These are phyloP conservation scores for Cornus kousa DNA, from an alignment of 148 eudicot genomes.

Conservation along the genomic window DNA sequence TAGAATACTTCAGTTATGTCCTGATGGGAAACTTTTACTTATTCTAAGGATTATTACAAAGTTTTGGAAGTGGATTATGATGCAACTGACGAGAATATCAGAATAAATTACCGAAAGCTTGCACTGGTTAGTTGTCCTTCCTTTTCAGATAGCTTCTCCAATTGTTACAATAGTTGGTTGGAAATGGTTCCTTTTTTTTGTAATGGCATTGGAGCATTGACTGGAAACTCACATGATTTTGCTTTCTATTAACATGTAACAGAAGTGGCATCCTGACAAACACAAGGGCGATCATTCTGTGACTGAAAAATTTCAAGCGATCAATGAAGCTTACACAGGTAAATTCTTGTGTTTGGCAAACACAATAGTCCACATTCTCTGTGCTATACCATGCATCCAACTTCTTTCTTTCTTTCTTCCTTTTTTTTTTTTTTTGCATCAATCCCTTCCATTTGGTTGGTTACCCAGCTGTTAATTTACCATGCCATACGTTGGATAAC, in stretches of 20 bases:
- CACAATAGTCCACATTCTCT: conserved; percentile 2
- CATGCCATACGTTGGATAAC: too few relatives aligned
- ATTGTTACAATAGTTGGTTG: neutral
- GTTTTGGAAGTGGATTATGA: conserved; percentile 60
- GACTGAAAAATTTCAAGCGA: conserved; percentile 60
- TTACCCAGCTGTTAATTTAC: neutral
- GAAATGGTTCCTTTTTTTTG: neutral
- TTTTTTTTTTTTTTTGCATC: neutral
- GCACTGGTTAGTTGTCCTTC: conserved; percentile 50
- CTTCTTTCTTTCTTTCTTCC: too few relatives aligned
- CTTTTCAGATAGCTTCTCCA: conserved; percentile 1
- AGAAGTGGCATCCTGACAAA: conserved; percentile 81
- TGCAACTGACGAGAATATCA: conserved; percentile 60
- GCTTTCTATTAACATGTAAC: conserved; percentile 17
- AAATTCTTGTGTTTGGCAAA: conserved; percentile 7
- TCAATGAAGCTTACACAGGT: conserved; percentile 67
- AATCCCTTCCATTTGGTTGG: neutral
- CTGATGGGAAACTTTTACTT: conserved; percentile 12
- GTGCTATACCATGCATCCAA: neutral
- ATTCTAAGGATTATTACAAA: conserved; percentile 58
- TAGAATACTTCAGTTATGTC: neutral
- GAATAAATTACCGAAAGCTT: conserved; percentile 48
- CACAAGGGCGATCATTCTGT: conserved; percentile 49
- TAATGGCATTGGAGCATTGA: neutral
- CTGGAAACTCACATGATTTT: neutral